Evolutionary conservation across 1,284 basidiomycete genomes (phyloP).

Genomic region (Irpex sp.): DNA sequence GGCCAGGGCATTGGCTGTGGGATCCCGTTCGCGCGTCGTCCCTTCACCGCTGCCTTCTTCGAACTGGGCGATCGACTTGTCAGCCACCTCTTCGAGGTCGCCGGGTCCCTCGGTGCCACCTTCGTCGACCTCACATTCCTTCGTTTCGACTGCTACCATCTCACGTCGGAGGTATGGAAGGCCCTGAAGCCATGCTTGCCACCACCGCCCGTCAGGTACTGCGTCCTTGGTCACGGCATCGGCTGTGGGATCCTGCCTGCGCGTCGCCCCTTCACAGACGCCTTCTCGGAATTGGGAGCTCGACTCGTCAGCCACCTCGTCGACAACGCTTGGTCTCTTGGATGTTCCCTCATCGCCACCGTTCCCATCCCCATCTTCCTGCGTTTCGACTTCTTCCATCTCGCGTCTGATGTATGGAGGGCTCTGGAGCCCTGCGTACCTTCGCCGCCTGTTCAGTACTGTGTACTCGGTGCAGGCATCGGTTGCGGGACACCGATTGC

Average conservation of each 20-base stretch:
- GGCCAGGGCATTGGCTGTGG: not conserved
- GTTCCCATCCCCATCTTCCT: not conserved
- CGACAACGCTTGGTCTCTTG: not conserved
- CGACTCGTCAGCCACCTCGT: not conserved
- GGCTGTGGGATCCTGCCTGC: not conserved
- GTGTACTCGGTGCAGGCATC: not conserved
- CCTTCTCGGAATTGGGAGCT: not conserved
- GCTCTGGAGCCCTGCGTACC: not conserved
- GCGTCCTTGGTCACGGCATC: not conserved
- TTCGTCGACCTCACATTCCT: not conserved
- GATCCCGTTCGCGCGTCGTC: not conserved
- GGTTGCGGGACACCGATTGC: not conserved
- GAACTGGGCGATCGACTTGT: not conserved
- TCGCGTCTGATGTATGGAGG: not conserved
- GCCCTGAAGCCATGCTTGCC: not conserved
- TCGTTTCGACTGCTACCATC: not conserved
- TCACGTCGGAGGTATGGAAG: not conserved
- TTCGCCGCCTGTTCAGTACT: not conserved
- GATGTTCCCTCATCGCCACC: not conserved
- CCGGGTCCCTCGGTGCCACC: not conserved
- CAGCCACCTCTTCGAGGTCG: not conserved
- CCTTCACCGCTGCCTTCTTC: not conserved
- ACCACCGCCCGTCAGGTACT: not conserved
- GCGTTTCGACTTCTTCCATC: not conserved
- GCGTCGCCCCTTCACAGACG: not conserved